These are phyloP conservation scores for Aspergillus nanangensis DNA, from an alignment of 495 filamentous ascomycete species.

Conservation along the genomic window DNA sequence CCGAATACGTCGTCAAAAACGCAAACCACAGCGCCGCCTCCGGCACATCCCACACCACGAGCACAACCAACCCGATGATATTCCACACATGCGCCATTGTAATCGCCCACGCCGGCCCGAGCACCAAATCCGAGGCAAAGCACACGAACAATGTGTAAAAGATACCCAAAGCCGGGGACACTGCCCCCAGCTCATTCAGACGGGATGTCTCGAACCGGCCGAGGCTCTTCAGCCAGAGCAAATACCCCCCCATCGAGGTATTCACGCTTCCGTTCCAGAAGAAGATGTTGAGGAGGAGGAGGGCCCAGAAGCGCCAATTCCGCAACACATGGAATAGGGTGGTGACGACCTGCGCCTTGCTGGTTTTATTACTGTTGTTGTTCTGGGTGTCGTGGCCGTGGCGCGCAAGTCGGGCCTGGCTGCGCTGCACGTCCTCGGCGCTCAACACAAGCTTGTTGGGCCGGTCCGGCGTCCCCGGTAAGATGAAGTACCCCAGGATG, in stretches of 20 bases:
- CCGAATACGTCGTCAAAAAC: slow-evolving; percentile 31
- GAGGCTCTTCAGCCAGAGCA: slow-evolving; percentile 42
- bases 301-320: slow-evolving; percentile 33
- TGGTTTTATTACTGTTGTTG: not conserved
- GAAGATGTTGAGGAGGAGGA: slow-evolving; percentile 42
- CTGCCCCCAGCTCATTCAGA: slow-evolving; percentile 40
- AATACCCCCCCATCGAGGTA: slow-evolving; percentile 28
- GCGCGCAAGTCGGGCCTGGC: slow-evolving; percentile 22
- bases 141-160: slow-evolving; percentile 42
- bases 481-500: slow-evolving; percentile 36
- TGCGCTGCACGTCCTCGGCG: slow-evolving; percentile 31
- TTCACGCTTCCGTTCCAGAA: slow-evolving; percentile 44
- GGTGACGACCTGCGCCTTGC: too few species aligned
- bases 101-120: slow-evolving; percentile 40
- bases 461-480: slow-evolving; percentile 37
- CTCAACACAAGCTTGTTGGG: slow-evolving; percentile 38
- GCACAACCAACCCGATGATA: slow-evolving; percentile 33
- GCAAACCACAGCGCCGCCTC: slow-evolving; percentile 46
- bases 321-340: too few species aligned
- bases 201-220: slow-evolving; percentile 34
- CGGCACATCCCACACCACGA: slow-evolving; percentile 49
- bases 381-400: slow-evolving; percentile 15
- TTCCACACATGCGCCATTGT: slow-evolving; percentile 39
- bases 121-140: slow-evolving; percentile 44
- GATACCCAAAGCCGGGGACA: slow-evolving; percentile 38